Conservation (phyloP, 768 basidiomycete genomes). For the Tylopilus sp. region DNA sequence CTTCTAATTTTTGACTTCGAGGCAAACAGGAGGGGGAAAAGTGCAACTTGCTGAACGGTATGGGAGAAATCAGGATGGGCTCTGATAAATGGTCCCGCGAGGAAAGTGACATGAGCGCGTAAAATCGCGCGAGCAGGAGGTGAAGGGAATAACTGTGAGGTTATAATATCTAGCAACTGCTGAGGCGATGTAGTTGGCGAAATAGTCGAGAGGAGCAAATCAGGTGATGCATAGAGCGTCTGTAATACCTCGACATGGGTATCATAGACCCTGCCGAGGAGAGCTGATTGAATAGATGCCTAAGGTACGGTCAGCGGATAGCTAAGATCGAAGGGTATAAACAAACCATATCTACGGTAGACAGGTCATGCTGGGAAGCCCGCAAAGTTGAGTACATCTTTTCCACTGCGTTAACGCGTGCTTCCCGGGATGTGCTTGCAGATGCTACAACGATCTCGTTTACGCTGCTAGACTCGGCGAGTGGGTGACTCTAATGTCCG, state of each 20-base stretch:
- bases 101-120: conserved; percentile 54
- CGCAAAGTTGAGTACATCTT: conserved; percentile 45
- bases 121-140: conserved; percentile 52
- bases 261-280: conserved; percentile 71
- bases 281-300: conserved; percentile 58
- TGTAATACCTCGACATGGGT: conserved; percentile 56
- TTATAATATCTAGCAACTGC: conserved; percentile 21
- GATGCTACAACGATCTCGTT: conserved; percentile 52
- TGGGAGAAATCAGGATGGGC: conserved; percentile 25
- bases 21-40: conserved; percentile 75
- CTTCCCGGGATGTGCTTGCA: conserved; percentile 55
- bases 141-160: conserved; percentile 27
- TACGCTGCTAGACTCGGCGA: conserved; percentile 31
- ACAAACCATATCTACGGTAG: conserved; percentile 36
- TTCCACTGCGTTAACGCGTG: conserved; percentile 58
- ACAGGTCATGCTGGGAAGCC: conserved; percentile 16
- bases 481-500: conserved; percentile 20
- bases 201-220: conserved; percentile 40
- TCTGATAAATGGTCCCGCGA: conserved; percentile 43
- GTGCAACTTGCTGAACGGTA: conserved; percentile 44
- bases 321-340: not conserved
- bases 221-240: conserved; percentile 57
- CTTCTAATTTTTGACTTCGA: conserved; percentile 70
- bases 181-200: conserved; percentile 15
- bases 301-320: conserved; percentile 22